Evolutionary conservation across 768 basidiomycete genomes (phyloP).

Genomic region (Boletus subcaerulescens): DNA sequence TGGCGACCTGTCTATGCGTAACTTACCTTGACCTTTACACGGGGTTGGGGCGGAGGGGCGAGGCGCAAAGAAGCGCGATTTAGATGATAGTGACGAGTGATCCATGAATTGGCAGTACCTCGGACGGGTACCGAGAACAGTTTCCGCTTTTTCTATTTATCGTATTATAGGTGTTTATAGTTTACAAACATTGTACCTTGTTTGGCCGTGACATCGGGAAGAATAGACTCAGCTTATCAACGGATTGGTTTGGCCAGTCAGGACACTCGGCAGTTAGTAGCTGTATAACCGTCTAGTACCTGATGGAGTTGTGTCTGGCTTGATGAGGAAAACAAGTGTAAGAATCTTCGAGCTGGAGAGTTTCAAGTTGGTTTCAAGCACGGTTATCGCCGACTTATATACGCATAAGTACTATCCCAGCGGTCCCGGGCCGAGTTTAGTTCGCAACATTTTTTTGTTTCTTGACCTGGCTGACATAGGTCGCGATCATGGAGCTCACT

Average conservation of each 20-base stretch:
- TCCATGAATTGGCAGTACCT: neutral
- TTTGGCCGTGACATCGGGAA: no score
- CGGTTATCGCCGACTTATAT: no score
- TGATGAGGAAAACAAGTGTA: no score
- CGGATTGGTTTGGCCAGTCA: no score
- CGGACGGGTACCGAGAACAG: constrained; percentile 9
- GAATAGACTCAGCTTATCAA: no score
- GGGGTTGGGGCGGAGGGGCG: neutral
- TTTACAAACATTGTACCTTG: constrained; percentile 1
- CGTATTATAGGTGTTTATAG: constrained; percentile 20
- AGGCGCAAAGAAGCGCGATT: neutral
- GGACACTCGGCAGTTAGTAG: no score
- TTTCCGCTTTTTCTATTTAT: constrained; percentile 15
- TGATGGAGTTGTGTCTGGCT: no score
- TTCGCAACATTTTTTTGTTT: neutral
- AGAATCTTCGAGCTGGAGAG: no score
- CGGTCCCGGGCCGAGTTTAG: no score
- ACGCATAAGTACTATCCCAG: no score
- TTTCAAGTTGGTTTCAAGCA: no score
- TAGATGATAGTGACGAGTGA: neutral
- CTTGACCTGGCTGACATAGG: neutral
- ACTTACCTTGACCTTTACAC: constrained; percentile 21
- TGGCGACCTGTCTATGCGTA: constrained; percentile 30
- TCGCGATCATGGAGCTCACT: constrained; percentile 15
- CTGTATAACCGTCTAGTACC: no score